Evolutionary conservation across 495 filamentous ascomycete species (phyloP), one percentile per base, ranked within the genome.

Genomic region (Achaetomiella virescens): DNA sequence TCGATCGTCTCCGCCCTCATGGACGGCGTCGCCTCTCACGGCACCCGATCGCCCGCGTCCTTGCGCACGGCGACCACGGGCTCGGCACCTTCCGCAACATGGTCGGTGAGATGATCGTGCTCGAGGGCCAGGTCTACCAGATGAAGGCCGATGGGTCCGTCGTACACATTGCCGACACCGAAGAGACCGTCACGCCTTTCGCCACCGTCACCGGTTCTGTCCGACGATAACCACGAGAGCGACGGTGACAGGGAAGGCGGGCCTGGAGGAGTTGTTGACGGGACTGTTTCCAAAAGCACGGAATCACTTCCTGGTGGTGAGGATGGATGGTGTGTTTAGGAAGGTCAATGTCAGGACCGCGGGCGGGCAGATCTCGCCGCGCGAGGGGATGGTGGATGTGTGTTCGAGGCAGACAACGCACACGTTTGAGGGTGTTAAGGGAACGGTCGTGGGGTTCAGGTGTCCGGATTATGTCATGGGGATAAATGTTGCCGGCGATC

Each of bases 91-190:
- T 80, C 52, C 56, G 58, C 11, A 50, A 62, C 54, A 74, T 82
- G 60, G 69, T 70, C 43, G 78, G 78, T 61, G 79, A 81, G 61
- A 74, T 81, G 62, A 71, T 80, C 29, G 64, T 79, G n/a, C 57
- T 81, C 14, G 74, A 79, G 53, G 66, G 68, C 50, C 58, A 62
- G 10, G 66, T 72, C 25, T 80, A 78, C 61, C 78, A 80, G 63
- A 72, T 74, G 65, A 71, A 69, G 24, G 57, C 64, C 20, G 70
- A 73, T 35, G 75, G 75, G 15, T 59, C 61, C 25, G 60, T 72
- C 21, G 57, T 60, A 0, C 59, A 57, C 43, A 62, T 73, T 24
- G 55, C 62, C 36, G 27, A 55, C n/a, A 57, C 61, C 0, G 44
- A 29, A 9, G 24, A 44, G 0, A 61, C 58, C 42, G 57, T 73